Evolutionary conservation across 176 grass and related monocot species (phyloP), one percentile per base, ranked within the genome.

Genomic region (Panicum miliaceum): DNA sequence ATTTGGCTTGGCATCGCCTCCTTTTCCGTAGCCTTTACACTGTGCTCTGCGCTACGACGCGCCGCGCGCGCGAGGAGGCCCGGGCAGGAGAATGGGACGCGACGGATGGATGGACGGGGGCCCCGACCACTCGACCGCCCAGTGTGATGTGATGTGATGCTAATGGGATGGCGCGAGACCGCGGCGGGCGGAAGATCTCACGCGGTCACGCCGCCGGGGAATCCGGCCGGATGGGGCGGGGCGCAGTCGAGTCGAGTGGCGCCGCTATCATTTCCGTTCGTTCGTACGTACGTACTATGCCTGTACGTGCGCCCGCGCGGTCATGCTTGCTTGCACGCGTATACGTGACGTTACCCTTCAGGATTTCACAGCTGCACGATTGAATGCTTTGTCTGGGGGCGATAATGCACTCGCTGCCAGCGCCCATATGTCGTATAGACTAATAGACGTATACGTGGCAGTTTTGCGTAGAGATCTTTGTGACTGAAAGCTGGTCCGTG

Each of bases 21-120:
- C 54, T 27, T 62, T 19, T 19, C 75, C 75, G 75, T 64, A 12
- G 60, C 58, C 76, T 79, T 79, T 64, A 22, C 58, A 64, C 76
- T 78, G 76, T 47, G 76, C 25, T 45, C 40, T 41, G 56, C 54
- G 43, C 26, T 61, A 23, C 26, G 23, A 10, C 32, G 12, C 12
- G 3, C 0, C 16, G 6, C 38, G 13, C n/a, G 42, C n/a, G 22
- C 22, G 68, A 71, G 40, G 22, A 15, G n/a, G 37, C 8, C 16
- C 37, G 29, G 29, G 29, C 65, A 18, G 65, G 66, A 20, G 4
- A 25, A 12, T 23, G 9, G 25, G 16, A 12, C 6, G 70, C 11
- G 6, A 32, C 25, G 38, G 41, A 74, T 4, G 2, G 56, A 73
- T 16, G 20, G 34, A 12, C 40, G 6, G 15, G 54, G 34, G 32